Conservation (phyloP, 2,329 filamentous ascomycete species). For the Fusarium sp. region DNA sequence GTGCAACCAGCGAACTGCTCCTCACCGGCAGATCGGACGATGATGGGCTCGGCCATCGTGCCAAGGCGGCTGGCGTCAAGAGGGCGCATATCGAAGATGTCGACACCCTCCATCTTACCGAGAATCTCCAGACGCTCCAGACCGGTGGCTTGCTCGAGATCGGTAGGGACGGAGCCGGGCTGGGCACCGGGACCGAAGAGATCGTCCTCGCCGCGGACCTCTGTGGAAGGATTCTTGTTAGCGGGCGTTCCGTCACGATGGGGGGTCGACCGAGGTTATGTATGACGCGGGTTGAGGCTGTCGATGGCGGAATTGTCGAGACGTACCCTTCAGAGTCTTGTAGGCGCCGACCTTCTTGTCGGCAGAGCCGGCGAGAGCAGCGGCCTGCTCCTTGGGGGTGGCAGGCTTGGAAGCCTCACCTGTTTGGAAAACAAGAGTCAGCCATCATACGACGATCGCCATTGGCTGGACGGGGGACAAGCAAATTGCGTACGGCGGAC, state of each 20-base stretch:
- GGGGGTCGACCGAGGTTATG: constrained; percentile 39
- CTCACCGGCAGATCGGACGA: constrained; percentile 90
- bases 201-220: constrained; percentile 84
- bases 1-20: constrained; percentile 99
- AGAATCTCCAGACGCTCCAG: constrained; percentile 98
- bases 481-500: constrained; percentile 65
- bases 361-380: constrained; percentile 49
- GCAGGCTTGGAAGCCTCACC: constrained; percentile 52
- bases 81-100: constrained; percentile 98
- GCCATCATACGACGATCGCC: constrained; percentile 47
- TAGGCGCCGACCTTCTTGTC: constrained; percentile 59
- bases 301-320: constrained; percentile 29
- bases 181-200: constrained; percentile 85
- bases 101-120: constrained; percentile 98
- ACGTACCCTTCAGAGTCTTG: constrained; percentile 61
- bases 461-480: constrained; percentile 35
- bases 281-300: constrained; percentile 22
- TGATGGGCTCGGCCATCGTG: constrained; percentile 91
- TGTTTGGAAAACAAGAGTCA: constrained; percentile 41
- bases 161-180: constrained; percentile 87
- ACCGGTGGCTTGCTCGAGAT: constrained; percentile 96
- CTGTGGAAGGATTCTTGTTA: constrained; percentile 59
- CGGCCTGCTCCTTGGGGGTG: constrained; percentile 51
- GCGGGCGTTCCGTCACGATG: constrained; percentile 27
- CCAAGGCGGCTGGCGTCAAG: constrained; percentile 91